These are phyloP conservation scores for Pythium plurisporium DNA, from an alignment of 352 stramenopile genomes.

Conservation along the genomic window DNA sequence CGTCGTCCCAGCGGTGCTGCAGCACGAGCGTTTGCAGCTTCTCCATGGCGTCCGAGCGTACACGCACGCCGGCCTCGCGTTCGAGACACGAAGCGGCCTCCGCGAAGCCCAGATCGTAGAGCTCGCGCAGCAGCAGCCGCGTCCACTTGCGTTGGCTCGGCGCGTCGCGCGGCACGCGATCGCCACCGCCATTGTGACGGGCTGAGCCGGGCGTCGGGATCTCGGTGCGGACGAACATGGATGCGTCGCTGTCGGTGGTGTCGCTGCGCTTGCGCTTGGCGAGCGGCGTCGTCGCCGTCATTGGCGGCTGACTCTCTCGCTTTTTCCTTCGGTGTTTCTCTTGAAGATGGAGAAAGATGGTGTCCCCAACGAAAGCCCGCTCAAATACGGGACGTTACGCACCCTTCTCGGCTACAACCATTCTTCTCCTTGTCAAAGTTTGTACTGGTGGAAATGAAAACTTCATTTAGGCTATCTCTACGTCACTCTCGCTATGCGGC, in stretches of 20 bases:
- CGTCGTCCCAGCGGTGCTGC: conserved; percentile 45
- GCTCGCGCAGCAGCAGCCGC: conserved; percentile 63
- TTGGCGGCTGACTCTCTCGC: not conserved
- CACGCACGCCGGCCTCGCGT: conserved; percentile 46
- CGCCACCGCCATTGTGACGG: not conserved
- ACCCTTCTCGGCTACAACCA: not conserved
- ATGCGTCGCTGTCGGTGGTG: not conserved
- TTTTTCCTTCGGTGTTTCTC: too few species aligned
- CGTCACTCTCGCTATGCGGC: too few species aligned
- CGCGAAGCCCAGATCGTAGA: conserved; percentile 64
- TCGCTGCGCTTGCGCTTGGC: conserved; percentile 25
- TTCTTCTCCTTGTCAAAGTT: too few species aligned
- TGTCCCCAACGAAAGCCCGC: not conserved
- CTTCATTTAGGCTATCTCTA: not conserved
- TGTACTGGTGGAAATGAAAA: too few species aligned
- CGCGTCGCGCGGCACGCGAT: conserved; percentile 12
- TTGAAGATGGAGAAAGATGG: conserved; percentile 9
- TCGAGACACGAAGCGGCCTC: conserved; percentile 44
- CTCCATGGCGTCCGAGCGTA: conserved; percentile 55
- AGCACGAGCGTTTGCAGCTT: conserved; percentile 38
- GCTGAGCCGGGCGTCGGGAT: not conserved
- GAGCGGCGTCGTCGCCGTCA: conserved; percentile 1
- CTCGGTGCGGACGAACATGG: not conserved
- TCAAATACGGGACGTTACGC: not conserved
- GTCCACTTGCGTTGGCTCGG: conserved; percentile 53